Evolutionary conservation across 1,284 basidiomycete species (phyloP).

Genomic region (Boletus mariae): DNA sequence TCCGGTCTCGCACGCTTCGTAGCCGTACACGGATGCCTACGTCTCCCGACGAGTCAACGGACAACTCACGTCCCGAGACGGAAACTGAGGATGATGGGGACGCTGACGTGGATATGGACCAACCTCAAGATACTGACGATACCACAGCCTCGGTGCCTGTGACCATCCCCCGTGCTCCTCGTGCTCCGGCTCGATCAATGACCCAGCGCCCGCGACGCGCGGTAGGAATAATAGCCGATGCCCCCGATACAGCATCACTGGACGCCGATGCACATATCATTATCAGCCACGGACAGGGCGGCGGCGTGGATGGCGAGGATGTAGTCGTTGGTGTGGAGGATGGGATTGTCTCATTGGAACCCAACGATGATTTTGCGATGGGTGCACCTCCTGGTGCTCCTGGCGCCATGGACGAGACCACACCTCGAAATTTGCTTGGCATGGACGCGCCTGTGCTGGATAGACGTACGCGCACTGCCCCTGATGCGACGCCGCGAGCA

Average conservation of each 20-base stretch:
- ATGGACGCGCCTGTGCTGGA: conserved; percentile 29
- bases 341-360: conserved; percentile 65
- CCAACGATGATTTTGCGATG: conserved; percentile 81
- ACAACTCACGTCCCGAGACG: conserved; percentile 60
- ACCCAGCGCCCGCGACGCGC: conserved; percentile 42
- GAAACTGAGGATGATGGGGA: conserved; percentile 74
- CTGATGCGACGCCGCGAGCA: conserved; percentile 43
- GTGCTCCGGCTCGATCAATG: conserved; percentile 39
- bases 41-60: conserved; percentile 52
- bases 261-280: conserved; percentile 59
- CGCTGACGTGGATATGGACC: conserved; percentile 50
- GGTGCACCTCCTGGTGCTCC: conserved; percentile 81
- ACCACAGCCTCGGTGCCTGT: conserved; percentile 27
- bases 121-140: conserved; percentile 42
- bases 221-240: conserved; percentile 63
- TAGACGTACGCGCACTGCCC: conserved; percentile 28
- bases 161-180: conserved; percentile 40
- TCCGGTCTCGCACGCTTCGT: conserved; percentile 34
- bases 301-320: conserved; percentile 38
- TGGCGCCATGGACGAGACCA: conserved; percentile 56
- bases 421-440: conserved; percentile 26
- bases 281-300: conserved; percentile 53
- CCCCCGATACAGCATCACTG: conserved; percentile 39
- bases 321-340: conserved; percentile 60
- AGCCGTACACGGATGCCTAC: conserved; percentile 35